Evolutionary conservation across 2,329 filamentous ascomycete genomes (phyloP).

Genomic region (Beauveria caledonica): DNA sequence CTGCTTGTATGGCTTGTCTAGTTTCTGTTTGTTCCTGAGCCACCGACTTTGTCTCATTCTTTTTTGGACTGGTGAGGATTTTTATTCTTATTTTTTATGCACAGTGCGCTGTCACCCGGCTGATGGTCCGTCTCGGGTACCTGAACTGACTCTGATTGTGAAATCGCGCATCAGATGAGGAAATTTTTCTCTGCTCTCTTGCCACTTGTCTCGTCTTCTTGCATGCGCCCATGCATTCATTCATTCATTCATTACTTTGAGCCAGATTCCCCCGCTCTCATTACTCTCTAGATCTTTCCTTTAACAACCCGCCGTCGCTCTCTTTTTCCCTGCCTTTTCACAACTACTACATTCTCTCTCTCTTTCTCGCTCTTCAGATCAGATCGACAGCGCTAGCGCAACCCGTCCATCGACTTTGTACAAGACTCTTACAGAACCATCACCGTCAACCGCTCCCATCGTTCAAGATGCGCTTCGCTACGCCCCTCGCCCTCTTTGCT

Average conservation of each 20-base stretch:
- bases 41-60: neutral
- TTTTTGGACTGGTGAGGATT: no score
- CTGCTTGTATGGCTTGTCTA: neutral
- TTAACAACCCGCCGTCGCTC: neutral
- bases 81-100: neutral
- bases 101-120: neutral
- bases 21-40: neutral
- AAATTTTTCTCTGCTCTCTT: neutral
- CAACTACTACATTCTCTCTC: neutral
- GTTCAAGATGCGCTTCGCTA: slow-evolving; percentile 39
- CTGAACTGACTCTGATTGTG: neutral
- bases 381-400: neutral
- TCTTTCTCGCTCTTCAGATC: neutral
- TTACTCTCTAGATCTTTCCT: neutral
- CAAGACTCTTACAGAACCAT: neutral
- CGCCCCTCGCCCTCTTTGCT: slow-evolving; percentile 33
- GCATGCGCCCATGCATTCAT: neutral
- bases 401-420: neutral
- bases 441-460: neutral
- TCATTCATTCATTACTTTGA: neutral
- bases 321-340: neutral
- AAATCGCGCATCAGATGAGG: neutral
- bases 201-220: neutral
- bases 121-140: neutral
- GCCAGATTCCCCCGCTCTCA: neutral